Evolutionary conservation across 2,329 filamentous ascomycete genomes (phyloP), one percentile per base, ranked within the genome.

Genomic region (Exophiala dermatitidis): DNA sequence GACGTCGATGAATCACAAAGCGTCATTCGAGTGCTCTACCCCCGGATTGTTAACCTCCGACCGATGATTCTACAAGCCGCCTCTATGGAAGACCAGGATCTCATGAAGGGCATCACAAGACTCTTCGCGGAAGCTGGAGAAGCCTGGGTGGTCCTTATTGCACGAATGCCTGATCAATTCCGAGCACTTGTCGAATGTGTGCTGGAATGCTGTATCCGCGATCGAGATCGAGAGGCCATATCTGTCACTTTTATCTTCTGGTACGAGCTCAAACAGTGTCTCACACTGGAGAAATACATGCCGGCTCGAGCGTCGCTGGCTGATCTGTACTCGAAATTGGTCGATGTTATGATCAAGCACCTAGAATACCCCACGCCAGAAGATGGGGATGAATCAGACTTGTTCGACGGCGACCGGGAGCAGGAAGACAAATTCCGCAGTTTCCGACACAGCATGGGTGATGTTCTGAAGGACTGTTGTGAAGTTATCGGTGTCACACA

Each of bases 191-290:
- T 98, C 7, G 90, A 96, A 64, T 83, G 86, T 4, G 83, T 98
- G 10, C 78, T 97, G n/a, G 90, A 97, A 72, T 95, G 90, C 66
- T 90, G 88, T 56, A 82, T 86, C 7, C 81, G 86, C 61, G 93
- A 98, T 69, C 84, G 83, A 67, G 91, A 96, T 50, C 83, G 86
- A 57, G 93, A 98, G 61, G 89, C 90, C 3, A 90, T 98, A 59
- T 88, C 89, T 50, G 83, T 93, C 64, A 98, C 94, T 0, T 98
- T 98, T 71, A 83, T 83, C 62, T 97, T 98, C 73, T 98, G 93
- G 93, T 97, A 94, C 68, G 93, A 98, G 67, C 79, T 98, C 44
- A 98, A 98, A 75, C 90, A 96, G 68, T 96, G 95, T 68, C 77
- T 98, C 45, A 90, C 90, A 1, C 72, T 98, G 49, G 91, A 97